Evolutionary conservation across 805 yeast genomes (phyloP), one percentile per base, ranked within the genome.

Genomic region (Metschnikowia matae): DNA sequence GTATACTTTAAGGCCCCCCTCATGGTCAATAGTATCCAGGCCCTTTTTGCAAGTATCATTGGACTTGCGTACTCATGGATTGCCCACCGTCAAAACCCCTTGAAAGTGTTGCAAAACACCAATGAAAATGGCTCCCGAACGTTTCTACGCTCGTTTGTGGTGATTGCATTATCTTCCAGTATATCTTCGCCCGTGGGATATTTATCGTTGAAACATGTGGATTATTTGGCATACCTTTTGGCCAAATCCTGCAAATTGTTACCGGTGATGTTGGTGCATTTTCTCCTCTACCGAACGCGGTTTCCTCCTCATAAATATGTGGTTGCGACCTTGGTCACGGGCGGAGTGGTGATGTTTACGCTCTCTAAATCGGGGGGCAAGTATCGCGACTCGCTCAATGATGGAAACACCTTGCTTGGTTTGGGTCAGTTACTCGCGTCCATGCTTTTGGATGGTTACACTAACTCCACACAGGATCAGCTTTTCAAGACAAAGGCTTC

Each of bases 241-340:
- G 96, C 97, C 17, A 94, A 94, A 64, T 85, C 96, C 48, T 92
- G 98, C 65, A 94, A 94, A 62, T 76, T 94, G 66, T 81, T 94
- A 20, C 99, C 99, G 0, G 96, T 92, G n/a, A 83, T 94, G 85
- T 63, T 87, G 33, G 87, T 94, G 2, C 97, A 90, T 61, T 70
- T 84, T 50, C 57, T 82, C 14, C 59, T 88, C 11, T 92, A 90
- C 68, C 75, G 85, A 40, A 81, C 87, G 3, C 70, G 68, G 48
- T 92, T 89, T 65, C 90, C 97, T 0, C 48, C 67, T 2, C 82
- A 84, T 68, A 94, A 94, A 67, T 87, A 87, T 63, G 52, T 80
- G 14, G 95, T 92, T 17, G 97, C 96, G 0, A 55, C 71, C 0
- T 61, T 79, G n/a, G 92, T 94, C 20, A 91, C 97, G 1, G 46